A percentile compares a stretch with the other conserved stretches of the same genome.
These are phyloP conservation scores for Biscogniauxia mediterranea DNA, from an alignment of 2,329 filamentous ascomycete genomes.

Conservation along the genomic window DNA sequence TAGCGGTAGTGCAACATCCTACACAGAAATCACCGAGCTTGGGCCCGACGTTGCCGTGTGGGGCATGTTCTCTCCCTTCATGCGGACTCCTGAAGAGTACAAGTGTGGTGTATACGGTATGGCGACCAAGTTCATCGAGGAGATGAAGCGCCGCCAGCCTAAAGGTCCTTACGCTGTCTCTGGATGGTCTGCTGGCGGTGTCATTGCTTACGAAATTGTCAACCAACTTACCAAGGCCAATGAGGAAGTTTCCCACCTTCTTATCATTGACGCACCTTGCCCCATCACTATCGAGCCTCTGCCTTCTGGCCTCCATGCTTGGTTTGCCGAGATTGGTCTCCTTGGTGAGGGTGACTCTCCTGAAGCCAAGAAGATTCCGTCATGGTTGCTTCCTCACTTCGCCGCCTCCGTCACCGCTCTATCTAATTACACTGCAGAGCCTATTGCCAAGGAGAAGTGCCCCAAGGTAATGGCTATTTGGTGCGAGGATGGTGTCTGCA, in stretches of 20 bases:
- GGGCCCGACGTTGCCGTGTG: conserved; percentile 48
- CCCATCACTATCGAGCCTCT: conserved; percentile 67
- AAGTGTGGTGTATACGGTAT: conserved; percentile 65
- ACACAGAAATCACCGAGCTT: conserved; percentile 58
- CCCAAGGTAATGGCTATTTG: conserved; percentile 66
- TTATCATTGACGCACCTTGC: conserved; percentile 66
- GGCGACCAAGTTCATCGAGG: conserved; percentile 62
- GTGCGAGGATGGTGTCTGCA: conserved; percentile 72
- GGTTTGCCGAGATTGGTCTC: conserved; percentile 70
- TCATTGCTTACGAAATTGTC: conserved; percentile 67
- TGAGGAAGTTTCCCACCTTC: conserved; percentile 57
- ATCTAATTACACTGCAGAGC: conserved; percentile 65
- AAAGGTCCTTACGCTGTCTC: conserved; percentile 65
- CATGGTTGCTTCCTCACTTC: conserved; percentile 76
- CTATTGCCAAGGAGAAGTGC: conserved; percentile 56
- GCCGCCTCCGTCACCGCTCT: conserved; percentile 65
- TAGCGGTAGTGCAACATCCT: conserved; percentile 64
- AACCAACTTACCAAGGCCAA: conserved; percentile 57
- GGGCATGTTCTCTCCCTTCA: conserved; percentile 68
- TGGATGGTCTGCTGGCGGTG: conserved; percentile 76
- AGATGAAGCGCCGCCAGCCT: conserved; percentile 71
- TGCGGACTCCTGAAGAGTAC: conserved; percentile 66
- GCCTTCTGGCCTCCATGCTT: conserved; percentile 65
- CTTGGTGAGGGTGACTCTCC: conserved; percentile 59
- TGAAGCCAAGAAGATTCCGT: conserved; percentile 55